phyloP scores from a whole-genome alignment of 345 rosid species.

The Cardamine chenopodiifolia region DNA sequence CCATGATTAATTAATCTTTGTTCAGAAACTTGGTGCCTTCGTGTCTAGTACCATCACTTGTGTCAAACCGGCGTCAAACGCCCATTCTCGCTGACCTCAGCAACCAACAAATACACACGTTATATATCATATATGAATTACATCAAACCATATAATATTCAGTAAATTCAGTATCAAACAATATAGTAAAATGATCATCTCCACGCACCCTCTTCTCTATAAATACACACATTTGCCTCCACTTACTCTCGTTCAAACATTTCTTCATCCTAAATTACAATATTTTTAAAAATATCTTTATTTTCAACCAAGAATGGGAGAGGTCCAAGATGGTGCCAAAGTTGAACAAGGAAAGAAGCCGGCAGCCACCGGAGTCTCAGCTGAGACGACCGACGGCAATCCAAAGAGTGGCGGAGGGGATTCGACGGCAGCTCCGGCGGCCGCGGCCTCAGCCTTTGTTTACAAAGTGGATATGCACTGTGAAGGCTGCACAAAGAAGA shows the following conservation, averaged over 20 bases:
- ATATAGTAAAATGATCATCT: constrained; percentile 22
- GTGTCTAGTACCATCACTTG: constrained; percentile 39
- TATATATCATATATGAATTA: background rate
- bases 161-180: background rate
- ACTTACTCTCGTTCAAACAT: constrained; percentile 39
- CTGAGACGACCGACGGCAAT: constrained; percentile 47
- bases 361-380: constrained; percentile 30
- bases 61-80: constrained; percentile 42
- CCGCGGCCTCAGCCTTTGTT: constrained; percentile 35
- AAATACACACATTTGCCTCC: constrained; percentile 47
- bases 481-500: constrained; percentile 82
- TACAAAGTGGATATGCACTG: constrained; percentile 85
- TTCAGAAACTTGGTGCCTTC: constrained; percentile 25
- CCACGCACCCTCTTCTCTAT: constrained; percentile 40
- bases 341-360: constrained; percentile 57
- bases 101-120: constrained; percentile 26
- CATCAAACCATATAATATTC: constrained; percentile 22
- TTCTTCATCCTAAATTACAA: constrained; percentile 19
- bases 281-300: background rate
- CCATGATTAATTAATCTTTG: background rate
- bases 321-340: constrained; percentile 55
- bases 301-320: constrained; percentile 51
- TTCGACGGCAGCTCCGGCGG: constrained; percentile 33
- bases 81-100: constrained; percentile 46
- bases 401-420: constrained; percentile 50